These are phyloP conservation scores for Excoecaria cochinchinensis DNA, from an alignment of 345 rosid species.

Conservation along the genomic window DNA sequence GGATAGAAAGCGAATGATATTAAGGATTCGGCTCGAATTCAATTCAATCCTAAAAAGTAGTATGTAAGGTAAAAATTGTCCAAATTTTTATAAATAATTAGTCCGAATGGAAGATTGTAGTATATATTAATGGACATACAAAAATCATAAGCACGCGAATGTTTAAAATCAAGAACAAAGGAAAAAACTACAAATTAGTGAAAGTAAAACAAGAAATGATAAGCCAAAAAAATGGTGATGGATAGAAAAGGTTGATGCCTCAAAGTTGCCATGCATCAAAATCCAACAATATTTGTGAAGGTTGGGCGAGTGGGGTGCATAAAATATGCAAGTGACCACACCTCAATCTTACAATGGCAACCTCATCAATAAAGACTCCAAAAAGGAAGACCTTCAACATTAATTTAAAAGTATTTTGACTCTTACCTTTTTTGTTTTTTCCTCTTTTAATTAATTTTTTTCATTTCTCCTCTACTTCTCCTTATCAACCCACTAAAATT, in stretches of 20 bases:
- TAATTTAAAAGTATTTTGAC: not conserved
- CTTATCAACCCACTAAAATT: too few relatives aligned
- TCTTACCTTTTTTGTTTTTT: not conserved
- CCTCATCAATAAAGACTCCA: not conserved
- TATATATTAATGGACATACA: too few relatives aligned
- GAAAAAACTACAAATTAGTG: not conserved
- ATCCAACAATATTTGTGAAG: constrained; percentile 28
- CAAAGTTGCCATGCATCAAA: not conserved
- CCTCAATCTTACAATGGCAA: constrained; percentile 21
- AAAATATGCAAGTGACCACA: constrained; percentile 24
- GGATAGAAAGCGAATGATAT: too few relatives aligned
- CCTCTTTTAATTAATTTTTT: not conserved
- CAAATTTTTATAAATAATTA: too few relatives aligned
- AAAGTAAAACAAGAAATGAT: not conserved
- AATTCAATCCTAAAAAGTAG: too few relatives aligned
- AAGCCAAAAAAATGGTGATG: not conserved
- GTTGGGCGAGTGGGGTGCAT: constrained; percentile 45
- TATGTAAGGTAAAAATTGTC: too few relatives aligned
- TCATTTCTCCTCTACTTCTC: too few relatives aligned
- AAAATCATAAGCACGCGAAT: not conserved
- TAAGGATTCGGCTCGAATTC: too few relatives aligned
- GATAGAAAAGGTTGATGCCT: constrained; percentile 5
- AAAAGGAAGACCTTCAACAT: not conserved
- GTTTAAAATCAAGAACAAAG: not conserved
- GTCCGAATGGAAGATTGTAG: too few relatives aligned